These are phyloP conservation scores for Malassezia sympodialis DNA, from an alignment of 1,284 basidiomycete genomes.

Conservation along the genomic window DNA sequence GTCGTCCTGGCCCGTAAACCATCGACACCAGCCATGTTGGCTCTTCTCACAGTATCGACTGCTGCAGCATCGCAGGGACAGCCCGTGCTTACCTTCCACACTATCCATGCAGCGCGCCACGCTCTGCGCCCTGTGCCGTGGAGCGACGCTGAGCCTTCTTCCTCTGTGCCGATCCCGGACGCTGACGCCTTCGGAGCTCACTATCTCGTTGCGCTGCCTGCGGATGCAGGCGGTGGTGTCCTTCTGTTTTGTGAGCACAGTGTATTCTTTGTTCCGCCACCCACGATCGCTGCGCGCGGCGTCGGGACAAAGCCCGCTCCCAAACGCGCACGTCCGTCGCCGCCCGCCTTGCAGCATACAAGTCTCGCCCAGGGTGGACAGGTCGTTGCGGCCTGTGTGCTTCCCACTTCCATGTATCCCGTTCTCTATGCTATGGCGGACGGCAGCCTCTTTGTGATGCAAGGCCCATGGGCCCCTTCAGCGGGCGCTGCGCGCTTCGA, in stretches of 20 bases:
- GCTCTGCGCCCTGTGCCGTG: conserved; percentile 31
- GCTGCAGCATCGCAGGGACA: conserved; percentile 24
- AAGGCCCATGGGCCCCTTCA: background rate
- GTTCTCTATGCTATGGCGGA: background rate
- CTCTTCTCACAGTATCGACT: conserved; percentile 37
- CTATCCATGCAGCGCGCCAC: conserved; percentile 21
- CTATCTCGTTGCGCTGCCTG: conserved; percentile 27
- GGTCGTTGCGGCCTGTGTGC: background rate
- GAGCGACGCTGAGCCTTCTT: conserved; percentile 22
- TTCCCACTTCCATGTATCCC: background rate
- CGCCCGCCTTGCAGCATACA: background rate
- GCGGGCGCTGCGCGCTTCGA: background rate
- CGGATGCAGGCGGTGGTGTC: conserved; percentile 33
- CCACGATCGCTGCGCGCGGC: conserved; percentile 2
- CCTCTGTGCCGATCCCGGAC: conserved; percentile 32
- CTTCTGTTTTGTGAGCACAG: conserved; percentile 36
- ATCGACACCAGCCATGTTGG: conserved; percentile 17
- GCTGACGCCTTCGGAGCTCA: conserved; percentile 37
- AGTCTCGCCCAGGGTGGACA: background rate
- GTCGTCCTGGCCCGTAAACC: conserved; percentile 21
- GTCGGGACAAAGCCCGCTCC: background rate
- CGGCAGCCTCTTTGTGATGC: background rate
- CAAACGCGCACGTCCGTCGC: background rate
- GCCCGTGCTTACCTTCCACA: conserved; percentile 43
- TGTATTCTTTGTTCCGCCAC: conserved; percentile 33